Evolutionary conservation across 1,284 basidiomycete genomes (phyloP).

Genomic region (Melampsora americana): DNA sequence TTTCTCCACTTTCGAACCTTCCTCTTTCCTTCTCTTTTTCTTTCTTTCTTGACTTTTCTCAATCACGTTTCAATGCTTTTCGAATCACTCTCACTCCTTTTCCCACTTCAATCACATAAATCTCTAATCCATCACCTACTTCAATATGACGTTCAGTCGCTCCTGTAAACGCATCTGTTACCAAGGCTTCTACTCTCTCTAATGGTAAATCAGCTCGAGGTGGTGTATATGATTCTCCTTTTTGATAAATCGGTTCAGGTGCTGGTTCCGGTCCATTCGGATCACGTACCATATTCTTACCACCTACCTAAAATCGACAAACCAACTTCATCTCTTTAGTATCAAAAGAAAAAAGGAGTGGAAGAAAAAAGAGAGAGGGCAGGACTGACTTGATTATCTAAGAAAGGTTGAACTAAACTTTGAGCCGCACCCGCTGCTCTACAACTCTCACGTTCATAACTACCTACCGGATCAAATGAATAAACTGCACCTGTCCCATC

Average conservation of each 20-base stretch:
- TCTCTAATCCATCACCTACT: slow-evolving; percentile 89
- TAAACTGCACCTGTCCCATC: slow-evolving; percentile 92
- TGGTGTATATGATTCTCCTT: slow-evolving; percentile 40
- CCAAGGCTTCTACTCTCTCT: slow-evolving; percentile 72
- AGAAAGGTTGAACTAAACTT: slow-evolving; percentile 84
- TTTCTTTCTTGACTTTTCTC: no score
- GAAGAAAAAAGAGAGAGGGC: slow-evolving; percentile 40
- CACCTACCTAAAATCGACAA: slow-evolving; percentile 70
- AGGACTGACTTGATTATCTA: slow-evolving; percentile 79
- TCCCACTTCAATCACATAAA: slow-evolving; percentile 65
- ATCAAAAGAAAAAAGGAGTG: slow-evolving; percentile 16
- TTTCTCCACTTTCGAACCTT: no score
- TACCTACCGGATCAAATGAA: slow-evolving; percentile 93
- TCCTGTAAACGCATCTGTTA: slow-evolving; percentile 86
- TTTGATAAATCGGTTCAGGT: slow-evolving; percentile 61
- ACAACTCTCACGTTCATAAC: slow-evolving; percentile 90
- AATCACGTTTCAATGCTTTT: slow-evolving; percentile 48
- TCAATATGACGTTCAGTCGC: slow-evolving; percentile 96
- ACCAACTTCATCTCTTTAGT: not conserved
- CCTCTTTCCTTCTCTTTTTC: no score
- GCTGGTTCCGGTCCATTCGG: slow-evolving; percentile 59
- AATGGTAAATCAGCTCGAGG: slow-evolving; percentile 66
- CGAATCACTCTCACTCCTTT: slow-evolving; percentile 45
- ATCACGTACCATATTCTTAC: slow-evolving; percentile 72
- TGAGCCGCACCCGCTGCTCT: slow-evolving; percentile 88